Percentiles rank a stretch among this genome's conserved stretches.
phyloP scores from a whole-genome alignment of 495 filamentous ascomycete species.

The Sporormia fimetaria region DNA sequence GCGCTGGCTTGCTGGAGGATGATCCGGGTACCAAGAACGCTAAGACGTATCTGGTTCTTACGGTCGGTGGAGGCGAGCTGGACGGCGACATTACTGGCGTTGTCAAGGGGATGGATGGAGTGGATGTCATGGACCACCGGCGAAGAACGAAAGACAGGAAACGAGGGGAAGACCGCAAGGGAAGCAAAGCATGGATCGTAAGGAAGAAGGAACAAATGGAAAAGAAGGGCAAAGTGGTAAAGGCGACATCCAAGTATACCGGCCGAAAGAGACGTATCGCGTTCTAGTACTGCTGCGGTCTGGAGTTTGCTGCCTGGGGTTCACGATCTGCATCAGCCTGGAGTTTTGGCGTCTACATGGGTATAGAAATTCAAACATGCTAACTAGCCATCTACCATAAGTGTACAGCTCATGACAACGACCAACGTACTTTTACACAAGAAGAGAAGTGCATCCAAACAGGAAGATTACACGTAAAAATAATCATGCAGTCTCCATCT shows the following conservation, averaged over 20 bases:
- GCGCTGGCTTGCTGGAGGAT: constrained; percentile 88
- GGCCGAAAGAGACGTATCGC: constrained; percentile 65
- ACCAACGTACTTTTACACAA: constrained; percentile 8
- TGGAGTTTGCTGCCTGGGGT: not conserved
- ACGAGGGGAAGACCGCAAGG: constrained; percentile 53
- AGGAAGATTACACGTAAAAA: not conserved
- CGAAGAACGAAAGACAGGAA: constrained; percentile 37
- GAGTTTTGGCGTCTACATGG: constrained; percentile 4
- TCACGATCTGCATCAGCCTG: constrained; percentile 15
- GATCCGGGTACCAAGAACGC: constrained; percentile 89
- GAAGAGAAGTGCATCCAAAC: constrained; percentile 10
- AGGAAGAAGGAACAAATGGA: constrained; percentile 95
- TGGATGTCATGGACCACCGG: constrained; percentile 68
- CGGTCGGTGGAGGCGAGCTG: constrained; percentile 70
- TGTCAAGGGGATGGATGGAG: constrained; percentile 74
- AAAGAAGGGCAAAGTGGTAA: constrained; percentile 86
- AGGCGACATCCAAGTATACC: constrained; percentile 81
- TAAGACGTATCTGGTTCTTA: constrained; percentile 89
- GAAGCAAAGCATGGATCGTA: constrained; percentile 80
- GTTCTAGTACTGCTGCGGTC: constrained; percentile 34
- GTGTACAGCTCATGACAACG: constrained; percentile 19
- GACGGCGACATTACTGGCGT: constrained; percentile 73
- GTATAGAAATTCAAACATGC: constrained; percentile 14
- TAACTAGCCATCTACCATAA: constrained; percentile 21
- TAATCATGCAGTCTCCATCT: constrained; percentile 58